A percentile compares a stretch with the other conserved stretches of the same genome.
Evolutionary conservation across 1,284 basidiomycete genomes (phyloP).

Genomic region (Thelephora terrestris): DNA sequence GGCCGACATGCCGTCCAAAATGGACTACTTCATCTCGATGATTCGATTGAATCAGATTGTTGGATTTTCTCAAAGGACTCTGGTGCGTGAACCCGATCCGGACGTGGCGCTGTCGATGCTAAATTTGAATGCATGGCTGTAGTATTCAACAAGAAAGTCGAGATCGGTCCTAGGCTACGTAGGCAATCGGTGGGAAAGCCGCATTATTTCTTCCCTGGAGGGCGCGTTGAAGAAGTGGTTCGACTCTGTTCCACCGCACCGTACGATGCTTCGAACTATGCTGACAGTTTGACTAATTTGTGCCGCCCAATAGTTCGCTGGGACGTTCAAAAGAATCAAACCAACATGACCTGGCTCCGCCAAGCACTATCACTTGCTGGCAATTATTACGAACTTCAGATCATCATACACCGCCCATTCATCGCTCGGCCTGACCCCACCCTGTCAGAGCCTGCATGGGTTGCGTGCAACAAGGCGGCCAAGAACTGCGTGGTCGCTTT

Average conservation of each 20-base stretch:
- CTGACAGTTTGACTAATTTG: background rate
- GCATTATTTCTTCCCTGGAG: conserved; percentile 15
- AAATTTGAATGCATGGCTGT: background rate
- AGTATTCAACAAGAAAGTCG: conserved; percentile 17
- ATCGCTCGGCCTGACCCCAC: conserved; percentile 27
- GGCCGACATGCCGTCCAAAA: conserved; percentile 35
- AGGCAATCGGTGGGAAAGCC: conserved; percentile 15
- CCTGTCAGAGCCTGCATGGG: background rate
- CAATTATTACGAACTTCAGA: conserved; percentile 63
- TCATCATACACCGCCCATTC: conserved; percentile 71
- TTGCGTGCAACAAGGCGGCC: background rate
- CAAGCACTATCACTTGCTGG: conserved; percentile 63
- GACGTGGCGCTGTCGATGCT: too few relatives aligned
- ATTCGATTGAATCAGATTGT: conserved; percentile 55
- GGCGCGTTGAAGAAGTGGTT: conserved; percentile 16
- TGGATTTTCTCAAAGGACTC: conserved; percentile 48
- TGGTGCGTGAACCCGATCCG: conserved; percentile 29
- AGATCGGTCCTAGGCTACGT: conserved; percentile 11
- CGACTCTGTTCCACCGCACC: conserved; percentile 13
- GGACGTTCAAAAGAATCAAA: conserved; percentile 46
- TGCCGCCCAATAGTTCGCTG: conserved; percentile 42
- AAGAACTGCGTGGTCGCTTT: too few relatives aligned
- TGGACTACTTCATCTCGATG: conserved; percentile 47
- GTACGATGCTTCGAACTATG: conserved; percentile 5
- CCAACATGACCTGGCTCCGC: conserved; percentile 36